phyloP scores from a whole-genome alignment of 345 rosid species.

The Eucalyptus grandis region DNA sequence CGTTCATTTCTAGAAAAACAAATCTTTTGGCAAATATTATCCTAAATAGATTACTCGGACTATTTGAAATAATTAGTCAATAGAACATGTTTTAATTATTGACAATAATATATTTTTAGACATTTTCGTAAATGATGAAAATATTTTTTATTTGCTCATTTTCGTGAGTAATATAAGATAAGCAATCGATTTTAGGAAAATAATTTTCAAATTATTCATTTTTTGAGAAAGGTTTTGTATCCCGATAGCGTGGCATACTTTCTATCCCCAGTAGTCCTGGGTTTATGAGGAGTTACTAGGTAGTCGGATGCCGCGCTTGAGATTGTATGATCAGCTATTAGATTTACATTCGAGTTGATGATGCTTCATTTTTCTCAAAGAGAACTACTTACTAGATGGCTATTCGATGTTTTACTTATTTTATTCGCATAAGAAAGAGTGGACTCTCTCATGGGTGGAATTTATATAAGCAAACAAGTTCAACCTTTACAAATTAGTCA shows the following conservation, averaged over 20 bases:
- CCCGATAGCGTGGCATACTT: too few species aligned
- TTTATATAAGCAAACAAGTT: not conserved
- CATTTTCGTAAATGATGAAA: not conserved
- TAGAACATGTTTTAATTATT: not conserved
- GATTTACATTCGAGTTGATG: not conserved
- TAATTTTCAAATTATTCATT: too few species aligned
- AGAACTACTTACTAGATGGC: not conserved
- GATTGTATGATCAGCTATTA: not conserved
- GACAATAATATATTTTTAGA: accelerated
- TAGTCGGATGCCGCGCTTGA: accelerated
- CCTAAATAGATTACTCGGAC: not conserved
- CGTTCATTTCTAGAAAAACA: too few species aligned
- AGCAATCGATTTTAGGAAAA: too few species aligned
- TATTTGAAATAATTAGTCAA: not conserved
- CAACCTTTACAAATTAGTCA: not conserved
- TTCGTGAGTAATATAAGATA: too few species aligned
- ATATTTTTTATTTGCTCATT: too few species aligned
- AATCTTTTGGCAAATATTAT: not conserved
- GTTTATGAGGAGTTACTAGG: not conserved
- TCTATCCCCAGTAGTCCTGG: too few species aligned
- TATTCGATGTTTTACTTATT: not conserved
- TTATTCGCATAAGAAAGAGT: not conserved
- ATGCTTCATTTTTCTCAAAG: not conserved
- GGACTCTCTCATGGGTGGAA: not conserved
- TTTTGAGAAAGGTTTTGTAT: too few species aligned